phyloP scores from a whole-genome alignment of 306 rosid genomes.

The Begonia loranthoides region DNA sequence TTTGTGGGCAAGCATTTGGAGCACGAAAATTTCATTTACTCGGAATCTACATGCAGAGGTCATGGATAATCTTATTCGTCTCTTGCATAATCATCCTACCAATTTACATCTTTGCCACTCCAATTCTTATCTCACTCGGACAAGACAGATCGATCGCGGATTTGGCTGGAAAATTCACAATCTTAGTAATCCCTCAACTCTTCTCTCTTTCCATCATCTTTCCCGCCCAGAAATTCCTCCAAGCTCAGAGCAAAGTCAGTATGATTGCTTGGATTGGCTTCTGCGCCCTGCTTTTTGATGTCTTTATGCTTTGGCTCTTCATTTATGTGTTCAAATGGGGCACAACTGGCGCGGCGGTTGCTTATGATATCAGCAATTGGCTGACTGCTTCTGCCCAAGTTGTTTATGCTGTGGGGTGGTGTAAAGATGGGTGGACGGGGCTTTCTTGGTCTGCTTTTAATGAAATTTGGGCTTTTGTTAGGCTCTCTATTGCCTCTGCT shows the following conservation, averaged over 20 bases:
- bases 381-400: constrained; percentile 31
- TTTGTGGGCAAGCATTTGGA: constrained; percentile 16
- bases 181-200: not conserved
- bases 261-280: constrained; percentile 39
- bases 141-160: constrained; percentile 1
- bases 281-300: constrained; percentile 22
- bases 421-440: constrained; percentile 54
- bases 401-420: constrained; percentile 38
- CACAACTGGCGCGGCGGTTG: constrained; percentile 39
- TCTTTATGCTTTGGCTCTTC: constrained; percentile 37
- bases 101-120: constrained; percentile 5
- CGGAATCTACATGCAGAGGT: constrained; percentile 11
- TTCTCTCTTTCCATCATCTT: constrained; percentile 1
- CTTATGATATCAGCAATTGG: constrained; percentile 42
- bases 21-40: constrained; percentile 11
- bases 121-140: constrained; percentile 8
- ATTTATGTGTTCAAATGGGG: constrained; percentile 31
- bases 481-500: constrained; percentile 51
- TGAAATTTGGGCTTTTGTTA: constrained; percentile 46
- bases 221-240: constrained; percentile 9
- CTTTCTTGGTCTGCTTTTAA: constrained; percentile 36
- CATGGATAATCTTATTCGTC: constrained; percentile 12
- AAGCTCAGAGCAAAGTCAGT: constrained; percentile 10
- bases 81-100: not conserved
- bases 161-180: constrained; percentile 1